Evolutionary conservation across 441 rosid genomes (phyloP).

Genomic region (Theobroma grandiflorum): DNA sequence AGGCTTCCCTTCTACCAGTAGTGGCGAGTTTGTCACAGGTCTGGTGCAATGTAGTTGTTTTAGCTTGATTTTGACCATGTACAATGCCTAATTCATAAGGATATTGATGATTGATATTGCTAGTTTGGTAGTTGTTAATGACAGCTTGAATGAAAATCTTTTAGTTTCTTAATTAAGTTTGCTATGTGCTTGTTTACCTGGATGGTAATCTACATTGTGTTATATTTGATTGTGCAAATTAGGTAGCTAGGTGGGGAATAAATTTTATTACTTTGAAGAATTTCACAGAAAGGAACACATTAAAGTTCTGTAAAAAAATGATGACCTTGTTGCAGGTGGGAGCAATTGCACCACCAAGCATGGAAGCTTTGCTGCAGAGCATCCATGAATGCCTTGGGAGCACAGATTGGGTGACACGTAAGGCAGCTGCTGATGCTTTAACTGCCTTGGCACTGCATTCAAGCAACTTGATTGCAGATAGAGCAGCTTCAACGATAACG

Average conservation of each 20-base stretch:
- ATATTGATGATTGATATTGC: slow-evolving; percentile 15
- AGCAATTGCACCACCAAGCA: slow-evolving; percentile 87
- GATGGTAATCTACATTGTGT: not conserved
- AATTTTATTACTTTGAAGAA: not conserved
- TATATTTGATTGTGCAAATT: not conserved
- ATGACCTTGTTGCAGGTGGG: slow-evolving; percentile 69
- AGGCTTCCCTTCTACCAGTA: slow-evolving; percentile 81
- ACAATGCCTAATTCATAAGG: slow-evolving; percentile 1
- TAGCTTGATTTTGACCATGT: slow-evolving; percentile 11
- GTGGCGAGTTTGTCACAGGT: slow-evolving; percentile 92
- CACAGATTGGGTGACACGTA: slow-evolving; percentile 96
- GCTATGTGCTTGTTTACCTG: not conserved
- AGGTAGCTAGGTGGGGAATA: not conserved
- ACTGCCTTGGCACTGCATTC: slow-evolving; percentile 84
- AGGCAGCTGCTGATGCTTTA: slow-evolving; percentile 95
- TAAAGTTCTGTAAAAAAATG: slow-evolving; percentile 12
- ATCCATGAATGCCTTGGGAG: slow-evolving; percentile 91
- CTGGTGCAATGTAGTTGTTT: slow-evolving; percentile 31
- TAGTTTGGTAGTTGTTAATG: slow-evolving; percentile 13
- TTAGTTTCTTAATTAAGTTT: slow-evolving; percentile 17
- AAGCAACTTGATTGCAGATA: slow-evolving; percentile 72
- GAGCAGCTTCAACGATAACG: slow-evolving; percentile 67
- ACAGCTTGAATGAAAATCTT: slow-evolving; percentile 7
- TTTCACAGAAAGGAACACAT: slow-evolving; percentile 11
- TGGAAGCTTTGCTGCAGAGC: slow-evolving; percentile 80